Conservation (phyloP, 495 filamentous ascomycete species). For the Umbilicaria muhlenbergii region DNA sequence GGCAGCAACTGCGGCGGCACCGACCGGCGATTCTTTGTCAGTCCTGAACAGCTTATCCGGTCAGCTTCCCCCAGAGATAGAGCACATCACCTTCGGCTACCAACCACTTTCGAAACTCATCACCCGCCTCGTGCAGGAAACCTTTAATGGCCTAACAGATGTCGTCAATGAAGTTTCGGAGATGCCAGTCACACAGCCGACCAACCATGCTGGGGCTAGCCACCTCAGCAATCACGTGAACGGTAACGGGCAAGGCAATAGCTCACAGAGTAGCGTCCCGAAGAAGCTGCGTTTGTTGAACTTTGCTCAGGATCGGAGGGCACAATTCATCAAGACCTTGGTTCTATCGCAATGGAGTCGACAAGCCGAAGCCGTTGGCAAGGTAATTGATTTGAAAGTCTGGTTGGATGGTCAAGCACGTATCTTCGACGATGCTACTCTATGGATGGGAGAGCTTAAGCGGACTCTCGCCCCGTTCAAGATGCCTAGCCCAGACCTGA, state of each 20-base stretch:
- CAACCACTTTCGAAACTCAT: conserved; percentile 55
- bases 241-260: conserved; percentile 40
- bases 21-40: not conserved
- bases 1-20: not conserved
- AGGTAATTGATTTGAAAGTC: conserved; percentile 66
- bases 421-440: conserved; percentile 38
- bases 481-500: conserved; percentile 76
- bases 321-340: conserved; percentile 75
- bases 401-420: conserved; percentile 48
- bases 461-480: conserved; percentile 43
- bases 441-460: conserved; percentile 53
- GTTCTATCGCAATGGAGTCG: conserved; percentile 80
- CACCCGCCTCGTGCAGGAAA: conserved; percentile 62
- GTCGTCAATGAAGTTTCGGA: conserved; percentile 54
- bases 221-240: conserved; percentile 19
- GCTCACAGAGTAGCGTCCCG: conserved; percentile 46
- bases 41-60: conserved; percentile 1
- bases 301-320: conserved; percentile 47
- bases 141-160: conserved; percentile 58
- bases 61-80: conserved; percentile 55
- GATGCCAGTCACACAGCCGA: conserved; percentile 26
- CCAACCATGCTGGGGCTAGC: conserved; percentile 19
- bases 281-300: conserved; percentile 70
- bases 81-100: conserved; percentile 63
- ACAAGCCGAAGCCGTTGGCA: conserved; percentile 58